Base-by-base conservation (phyloP, 306 rosid genomes). In the Ziziphus jujuba region DNA sequence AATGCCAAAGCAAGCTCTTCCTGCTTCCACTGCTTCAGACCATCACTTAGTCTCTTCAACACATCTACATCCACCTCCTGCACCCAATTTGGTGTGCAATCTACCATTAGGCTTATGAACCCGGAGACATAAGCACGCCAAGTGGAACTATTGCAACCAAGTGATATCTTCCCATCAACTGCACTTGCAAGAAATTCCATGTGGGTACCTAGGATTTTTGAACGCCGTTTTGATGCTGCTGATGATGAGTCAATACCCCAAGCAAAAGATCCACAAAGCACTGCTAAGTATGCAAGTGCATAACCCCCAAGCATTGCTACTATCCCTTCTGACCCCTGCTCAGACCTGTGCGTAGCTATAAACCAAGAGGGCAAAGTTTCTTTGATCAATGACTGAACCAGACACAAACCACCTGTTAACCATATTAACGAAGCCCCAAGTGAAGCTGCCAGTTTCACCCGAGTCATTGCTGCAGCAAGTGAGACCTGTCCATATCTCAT, bases 281-380 rank as follows among this genome's bases (percentile, higher is more conserved):
- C 81, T 5, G 88, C 84, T 70, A 93, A 90, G 90, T 93, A 85
- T 19, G 99, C 97, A 7, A 93, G 92, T 28, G 90, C 96, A 77
- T 85, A 86, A 16, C 99, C 99, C 17, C 85, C 80, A 4, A 93
- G 96, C 96, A 86, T 90, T 65, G 90, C 84, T 72, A 79, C 86
- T 84, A 88, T 90, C 65, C 90, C 97, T 66, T 78, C 95, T 70
- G 74, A 84, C n/a, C 77, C 91, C 59, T 76, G 74, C 66, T 81
- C 86, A 38, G 82, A 72, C 75, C 92, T 69, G 66, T 88, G 97
- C 58, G 74, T 81, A 10, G 98, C 87, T 81, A 88, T 84, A 80
- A 93, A 87, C 99, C 97, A 90, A 11, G 97, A 90, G 44, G 97
- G 96, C 75, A 93, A 61, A n/a, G 95, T 88, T 82, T 93, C 99